These are phyloP conservation scores for Wickerhamiella allomyrinae DNA, from an alignment of 805 yeast genomes.

Conservation along the genomic window DNA sequence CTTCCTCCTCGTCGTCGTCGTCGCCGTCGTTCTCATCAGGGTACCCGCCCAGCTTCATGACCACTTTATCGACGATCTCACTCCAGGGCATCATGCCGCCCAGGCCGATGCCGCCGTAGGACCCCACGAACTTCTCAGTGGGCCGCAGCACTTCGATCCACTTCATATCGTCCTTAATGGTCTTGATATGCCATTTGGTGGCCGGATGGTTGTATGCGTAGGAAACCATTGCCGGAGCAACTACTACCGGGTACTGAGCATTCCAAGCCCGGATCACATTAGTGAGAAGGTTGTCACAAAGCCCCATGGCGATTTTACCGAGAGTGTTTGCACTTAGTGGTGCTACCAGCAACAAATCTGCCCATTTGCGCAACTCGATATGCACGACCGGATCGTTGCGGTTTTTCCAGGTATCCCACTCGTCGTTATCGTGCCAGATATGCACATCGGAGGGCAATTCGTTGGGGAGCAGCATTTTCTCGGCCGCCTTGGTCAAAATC, in stretches of 20 bases:
- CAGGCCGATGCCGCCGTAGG: constrained; percentile 97
- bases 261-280: constrained; percentile 93
- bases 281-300: constrained; percentile 84
- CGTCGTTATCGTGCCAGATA: constrained; percentile 88
- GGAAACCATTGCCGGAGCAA: constrained; percentile 95
- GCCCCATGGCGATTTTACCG: constrained; percentile 76
- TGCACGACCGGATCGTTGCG: constrained; percentile 86
- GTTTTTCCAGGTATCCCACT: constrained; percentile 78
- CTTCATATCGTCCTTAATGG: constrained; percentile 79
- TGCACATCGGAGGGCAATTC: constrained; percentile 54
- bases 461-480: constrained; percentile 51
- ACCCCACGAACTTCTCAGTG: constrained; percentile 81
- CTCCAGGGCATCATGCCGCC: constrained; percentile 99
- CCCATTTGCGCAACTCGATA: constrained; percentile 92
- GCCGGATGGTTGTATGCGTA: constrained; percentile 80
- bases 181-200: constrained; percentile 66
- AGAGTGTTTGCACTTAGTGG: constrained; percentile 89
- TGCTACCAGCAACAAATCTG: constrained; percentile 83
- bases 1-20: constrained; percentile 29
- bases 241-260: constrained; percentile 69
- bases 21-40: constrained; percentile 41
- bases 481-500: constrained; percentile 73
- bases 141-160: constrained; percentile 92
- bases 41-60: constrained; percentile 51
- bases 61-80: constrained; percentile 78